These are phyloP conservation scores for Imleria badia DNA, from an alignment of 768 basidiomycete genomes.

Conservation along the genomic window DNA sequence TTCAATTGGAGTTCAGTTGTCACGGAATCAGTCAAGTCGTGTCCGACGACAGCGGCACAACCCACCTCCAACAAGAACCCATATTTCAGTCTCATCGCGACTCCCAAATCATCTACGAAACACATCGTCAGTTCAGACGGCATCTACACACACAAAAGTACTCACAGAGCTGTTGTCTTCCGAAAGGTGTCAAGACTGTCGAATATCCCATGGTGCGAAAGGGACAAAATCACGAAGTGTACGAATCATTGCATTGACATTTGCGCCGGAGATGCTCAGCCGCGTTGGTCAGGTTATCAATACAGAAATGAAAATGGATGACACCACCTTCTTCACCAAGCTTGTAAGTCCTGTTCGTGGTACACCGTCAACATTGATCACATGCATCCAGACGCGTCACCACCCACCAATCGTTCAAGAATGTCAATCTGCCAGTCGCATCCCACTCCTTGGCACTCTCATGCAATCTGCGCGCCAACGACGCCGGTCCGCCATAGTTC, in stretches of 20 bases:
- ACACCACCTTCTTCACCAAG: conserved; percentile 78
- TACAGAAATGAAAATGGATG: not conserved
- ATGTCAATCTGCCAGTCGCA: conserved; percentile 62
- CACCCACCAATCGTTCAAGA: conserved; percentile 79
- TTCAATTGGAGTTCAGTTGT: conserved; percentile 17
- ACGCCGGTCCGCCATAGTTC: conserved; percentile 60
- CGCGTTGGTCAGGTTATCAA: not conserved
- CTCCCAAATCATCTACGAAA: conserved; percentile 56
- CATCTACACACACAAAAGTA: not conserved
- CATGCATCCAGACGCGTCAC: conserved; percentile 1
- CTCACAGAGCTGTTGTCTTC: conserved; percentile 81
- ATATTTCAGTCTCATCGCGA: conserved; percentile 75
- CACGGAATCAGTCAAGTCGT: not conserved
- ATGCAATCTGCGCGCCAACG: conserved; percentile 56
- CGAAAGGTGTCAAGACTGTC: conserved; percentile 84
- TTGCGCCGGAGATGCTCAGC: no score
- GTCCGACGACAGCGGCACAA: not conserved
- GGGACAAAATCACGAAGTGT: not conserved
- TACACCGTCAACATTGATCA: not conserved
- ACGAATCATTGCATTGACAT: not conserved
- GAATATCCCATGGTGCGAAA: no score
- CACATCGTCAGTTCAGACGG: not conserved
- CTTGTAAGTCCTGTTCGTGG: conserved; percentile 70
- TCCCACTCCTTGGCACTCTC: conserved; percentile 57
- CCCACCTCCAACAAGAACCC: conserved; percentile 67